phyloP scores from a whole-genome alignment of 768 basidiomycete genomes.

The Lanmaoa pseudosensibilis region DNA sequence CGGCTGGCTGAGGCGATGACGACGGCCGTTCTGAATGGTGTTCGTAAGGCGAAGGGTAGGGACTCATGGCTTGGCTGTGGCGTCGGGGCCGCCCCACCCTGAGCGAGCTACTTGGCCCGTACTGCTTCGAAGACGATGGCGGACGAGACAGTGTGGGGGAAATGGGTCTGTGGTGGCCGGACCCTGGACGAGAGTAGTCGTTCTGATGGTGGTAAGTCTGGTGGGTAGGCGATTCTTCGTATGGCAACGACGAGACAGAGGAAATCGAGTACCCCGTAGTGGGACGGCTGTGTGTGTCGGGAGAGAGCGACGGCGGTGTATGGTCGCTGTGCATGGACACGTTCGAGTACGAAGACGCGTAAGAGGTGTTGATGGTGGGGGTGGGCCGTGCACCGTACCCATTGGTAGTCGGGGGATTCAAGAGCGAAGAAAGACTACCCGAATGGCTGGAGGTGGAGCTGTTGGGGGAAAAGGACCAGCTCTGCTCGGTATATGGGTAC shows the following conservation, averaged over 20 bases:
- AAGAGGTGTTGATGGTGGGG: slow-evolving; percentile 72
- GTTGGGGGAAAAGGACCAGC: slow-evolving; percentile 50
- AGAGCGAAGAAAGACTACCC: slow-evolving; percentile 71
- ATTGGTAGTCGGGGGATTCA: slow-evolving; percentile 61
- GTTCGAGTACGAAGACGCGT: slow-evolving; percentile 63
- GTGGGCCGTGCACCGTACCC: slow-evolving; percentile 52
- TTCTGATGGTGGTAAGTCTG: slow-evolving; percentile 37
- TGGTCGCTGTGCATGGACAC: slow-evolving; percentile 69
- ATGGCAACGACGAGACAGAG: slow-evolving; percentile 73
- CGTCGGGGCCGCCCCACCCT: slow-evolving; percentile 73
- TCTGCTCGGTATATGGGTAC: slow-evolving; percentile 65
- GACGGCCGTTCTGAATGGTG: slow-evolving; percentile 67
- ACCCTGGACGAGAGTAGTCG: slow-evolving; percentile 73
- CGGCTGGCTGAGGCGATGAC: slow-evolving; percentile 68
- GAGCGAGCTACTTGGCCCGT: slow-evolving; percentile 49
- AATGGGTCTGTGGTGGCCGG: slow-evolving; percentile 63
- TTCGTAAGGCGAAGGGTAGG: slow-evolving; percentile 83
- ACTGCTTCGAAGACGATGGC: slow-evolving; percentile 62
- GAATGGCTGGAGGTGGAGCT: slow-evolving; percentile 62
- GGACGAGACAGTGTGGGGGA: slow-evolving; percentile 71
- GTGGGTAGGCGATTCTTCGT: slow-evolving; percentile 53
- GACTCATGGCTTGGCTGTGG: slow-evolving; percentile 85
- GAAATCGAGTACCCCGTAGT: slow-evolving; percentile 86
- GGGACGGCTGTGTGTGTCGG: slow-evolving; percentile 70
- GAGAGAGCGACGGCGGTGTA: slow-evolving; percentile 70